These are phyloP conservation scores for Lineolata rhizophorae DNA, from an alignment of 495 filamentous ascomycete species.

Conservation along the genomic window DNA sequence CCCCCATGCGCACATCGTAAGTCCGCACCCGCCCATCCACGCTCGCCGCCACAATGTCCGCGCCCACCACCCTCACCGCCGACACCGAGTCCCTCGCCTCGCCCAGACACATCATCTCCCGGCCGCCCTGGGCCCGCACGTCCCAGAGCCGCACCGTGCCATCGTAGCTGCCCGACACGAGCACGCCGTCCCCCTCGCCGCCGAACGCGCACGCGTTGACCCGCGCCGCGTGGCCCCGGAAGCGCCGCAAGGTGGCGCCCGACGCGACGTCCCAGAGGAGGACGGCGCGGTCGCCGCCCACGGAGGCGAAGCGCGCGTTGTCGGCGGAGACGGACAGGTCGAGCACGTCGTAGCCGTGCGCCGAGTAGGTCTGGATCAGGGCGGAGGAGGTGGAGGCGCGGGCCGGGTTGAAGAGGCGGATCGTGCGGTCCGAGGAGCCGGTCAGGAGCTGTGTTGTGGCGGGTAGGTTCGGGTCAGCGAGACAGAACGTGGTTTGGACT, in stretches of 20 bases:
- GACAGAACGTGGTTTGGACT: constrained; percentile 16
- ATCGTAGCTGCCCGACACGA: constrained; percentile 61
- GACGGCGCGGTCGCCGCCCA: constrained; percentile 71
- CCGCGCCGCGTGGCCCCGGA: constrained; percentile 36
- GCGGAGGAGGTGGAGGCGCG: constrained; percentile 19
- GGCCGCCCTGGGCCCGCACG: constrained; percentile 31
- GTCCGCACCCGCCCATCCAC: constrained; percentile 68
- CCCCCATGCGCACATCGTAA: constrained; percentile 78
- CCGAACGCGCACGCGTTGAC: constrained; percentile 63
- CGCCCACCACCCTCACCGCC: constrained; percentile 29
- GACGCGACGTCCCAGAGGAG: constrained; percentile 87
- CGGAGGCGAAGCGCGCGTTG: constrained; percentile 62
- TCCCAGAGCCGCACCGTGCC: constrained; percentile 80
- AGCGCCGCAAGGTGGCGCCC: constrained; percentile 49
- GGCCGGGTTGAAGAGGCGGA: constrained; percentile 53
- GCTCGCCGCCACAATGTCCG: constrained; percentile 46
- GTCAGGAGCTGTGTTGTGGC: constrained; percentile 38
- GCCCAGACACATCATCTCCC: constrained; percentile 53
- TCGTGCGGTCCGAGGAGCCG: constrained; percentile 62
- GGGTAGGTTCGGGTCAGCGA: constrained; percentile 21
- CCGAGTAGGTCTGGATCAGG: constrained; percentile 68
- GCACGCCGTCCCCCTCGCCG: constrained; percentile 42
- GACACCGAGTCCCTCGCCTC: constrained; percentile 65
- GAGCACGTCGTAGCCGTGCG: constrained; percentile 80
- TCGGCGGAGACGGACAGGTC: constrained; percentile 48